Percentiles rank a stretch among this genome's conserved stretches.
Conservation (phyloP, 2,329 filamentous ascomycete species). For the Penicillium polonicum region DNA sequence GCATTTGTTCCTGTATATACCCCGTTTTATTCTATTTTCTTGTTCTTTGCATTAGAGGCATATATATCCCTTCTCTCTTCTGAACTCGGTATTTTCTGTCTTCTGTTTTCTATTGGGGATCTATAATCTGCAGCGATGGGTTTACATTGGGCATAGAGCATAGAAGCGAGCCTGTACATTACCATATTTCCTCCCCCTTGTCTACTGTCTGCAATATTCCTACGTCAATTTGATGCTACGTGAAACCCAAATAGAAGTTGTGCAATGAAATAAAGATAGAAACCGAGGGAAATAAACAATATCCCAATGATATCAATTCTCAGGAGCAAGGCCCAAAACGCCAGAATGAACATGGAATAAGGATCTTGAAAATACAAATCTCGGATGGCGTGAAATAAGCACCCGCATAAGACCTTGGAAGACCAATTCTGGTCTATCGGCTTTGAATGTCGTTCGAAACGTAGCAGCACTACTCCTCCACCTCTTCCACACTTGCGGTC, state of each 20-base stretch:
- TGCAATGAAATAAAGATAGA: background rate
- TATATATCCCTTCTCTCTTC: background rate
- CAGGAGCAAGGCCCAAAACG: background rate
- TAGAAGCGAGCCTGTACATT: background rate
- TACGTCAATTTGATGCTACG: background rate
- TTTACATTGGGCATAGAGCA: background rate
- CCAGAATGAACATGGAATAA: conserved; percentile 1
- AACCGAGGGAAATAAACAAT: background rate
- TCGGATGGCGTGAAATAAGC: background rate
- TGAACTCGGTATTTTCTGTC: background rate
- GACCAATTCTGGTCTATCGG: background rate
- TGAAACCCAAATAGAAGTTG: too few species aligned
- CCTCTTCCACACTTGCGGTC: conserved; percentile 49
- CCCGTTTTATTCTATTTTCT: background rate
- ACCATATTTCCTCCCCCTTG: background rate
- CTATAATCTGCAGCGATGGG: background rate
- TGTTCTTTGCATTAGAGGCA: background rate
- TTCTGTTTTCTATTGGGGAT: background rate
- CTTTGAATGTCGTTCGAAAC: background rate
- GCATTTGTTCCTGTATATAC: conserved; percentile 7
- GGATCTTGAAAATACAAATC: conserved; percentile 2
- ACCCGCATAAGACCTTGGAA: background rate
- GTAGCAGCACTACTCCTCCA: conserved; percentile 36
- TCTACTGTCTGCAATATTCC: background rate
- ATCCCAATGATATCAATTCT: conserved; percentile 1